Base-by-base conservation (phyloP, 768 basidiomycete species). In the Amanita pallidorosea region DNA sequence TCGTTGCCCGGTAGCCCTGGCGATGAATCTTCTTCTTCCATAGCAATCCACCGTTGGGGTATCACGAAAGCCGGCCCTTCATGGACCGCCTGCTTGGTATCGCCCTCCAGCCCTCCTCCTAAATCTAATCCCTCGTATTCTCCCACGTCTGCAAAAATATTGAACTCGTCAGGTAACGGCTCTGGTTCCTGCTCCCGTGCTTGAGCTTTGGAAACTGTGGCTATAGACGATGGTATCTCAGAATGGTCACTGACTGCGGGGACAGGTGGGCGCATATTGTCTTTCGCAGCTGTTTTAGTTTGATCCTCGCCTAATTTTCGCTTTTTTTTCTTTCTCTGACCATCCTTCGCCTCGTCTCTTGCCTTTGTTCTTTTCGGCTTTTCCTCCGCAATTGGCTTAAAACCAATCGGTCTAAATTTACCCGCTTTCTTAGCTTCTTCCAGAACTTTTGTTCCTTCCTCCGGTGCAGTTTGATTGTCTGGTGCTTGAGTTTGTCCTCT, bases 61-160 rank as follows among this genome's bases (percentile, higher is more conserved):
- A 50, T 52, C 31, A 50, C 49, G 48, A 56, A 29, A 37, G 55
- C 48, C 51, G 55, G 20, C 38, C 23, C 17, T 25, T n/a, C 13
- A 31, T 51, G 22, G 5, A 12, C 0, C 17, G 15, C 5, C 33
- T 47, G 35, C 33, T 50, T 33, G 31, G 45, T 42, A 43, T 25
- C 33, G 18, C 29, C 51, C 9, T 54, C 55, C 1, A 58, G 55
- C 6, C 74, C 73, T 5, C 71, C 80, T 4, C 67, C 76, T 3
- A 77, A 56, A 42, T 79, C 75, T 6, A 86, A 61, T 1, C 87
- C 87, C 47, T 84, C 75, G 60, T 94, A 96, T 45, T 89, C 88
- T 7, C 84, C 91, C 4, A 80, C 88, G 48, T 70, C 92, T 2
- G 80, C 86, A 62, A 96, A 96, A 38, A 96, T 94, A 60, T 95